A percentile compares a stretch with the other conserved stretches of the same genome.
Evolutionary conservation across 257 asterid genomes (phyloP).

Genomic region (Vinca minor): DNA sequence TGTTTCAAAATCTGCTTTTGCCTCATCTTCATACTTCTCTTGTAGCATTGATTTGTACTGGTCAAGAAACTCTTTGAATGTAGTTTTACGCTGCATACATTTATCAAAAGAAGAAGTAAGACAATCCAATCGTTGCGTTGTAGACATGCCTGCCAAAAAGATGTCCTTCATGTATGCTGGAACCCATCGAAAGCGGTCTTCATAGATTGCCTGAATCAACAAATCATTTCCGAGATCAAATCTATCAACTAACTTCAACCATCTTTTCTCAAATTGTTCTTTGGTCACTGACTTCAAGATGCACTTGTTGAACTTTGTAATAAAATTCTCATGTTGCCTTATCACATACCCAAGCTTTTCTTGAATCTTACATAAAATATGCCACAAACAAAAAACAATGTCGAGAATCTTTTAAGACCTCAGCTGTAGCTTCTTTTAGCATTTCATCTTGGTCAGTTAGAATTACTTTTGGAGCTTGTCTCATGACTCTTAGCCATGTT

Average conservation of each 20-base stretch:
- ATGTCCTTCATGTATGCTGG: slow-evolving; percentile 31
- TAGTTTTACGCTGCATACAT: slow-evolving; percentile 32
- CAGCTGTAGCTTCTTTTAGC: slow-evolving; percentile 37
- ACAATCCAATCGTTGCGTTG: slow-evolving; percentile 27
- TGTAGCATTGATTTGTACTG: slow-evolving; percentile 27
- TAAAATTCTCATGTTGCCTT: slow-evolving; percentile 30
- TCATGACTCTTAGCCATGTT: slow-evolving; percentile 44
- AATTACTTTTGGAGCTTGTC: slow-evolving; percentile 47
- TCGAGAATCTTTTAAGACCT: slow-evolving; percentile 38
- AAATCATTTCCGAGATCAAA: slow-evolving; percentile 34
- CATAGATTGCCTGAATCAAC: slow-evolving; percentile 36
- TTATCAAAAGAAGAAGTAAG: slow-evolving; percentile 28
- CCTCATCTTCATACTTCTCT: slow-evolving; percentile 45
- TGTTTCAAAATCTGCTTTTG: slow-evolving; percentile 34
- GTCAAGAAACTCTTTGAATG: slow-evolving; percentile 32
- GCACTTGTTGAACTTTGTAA: slow-evolving; percentile 33
- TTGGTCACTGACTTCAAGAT: slow-evolving; percentile 37
- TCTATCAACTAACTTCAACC: slow-evolving; percentile 36
- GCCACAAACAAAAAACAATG: slow-evolving; percentile 51
- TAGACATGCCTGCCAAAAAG: slow-evolving; percentile 41
- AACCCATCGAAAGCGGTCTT: slow-evolving; percentile 45
- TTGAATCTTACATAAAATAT: slow-evolving; percentile 32
- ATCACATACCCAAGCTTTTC: slow-evolving; percentile 37
- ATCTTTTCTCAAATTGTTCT: slow-evolving; percentile 37
- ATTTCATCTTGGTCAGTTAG: slow-evolving; percentile 40